These are phyloP conservation scores for Epichloe uncinata DNA, from an alignment of 2,329 filamentous ascomycete genomes.

Conservation along the genomic window DNA sequence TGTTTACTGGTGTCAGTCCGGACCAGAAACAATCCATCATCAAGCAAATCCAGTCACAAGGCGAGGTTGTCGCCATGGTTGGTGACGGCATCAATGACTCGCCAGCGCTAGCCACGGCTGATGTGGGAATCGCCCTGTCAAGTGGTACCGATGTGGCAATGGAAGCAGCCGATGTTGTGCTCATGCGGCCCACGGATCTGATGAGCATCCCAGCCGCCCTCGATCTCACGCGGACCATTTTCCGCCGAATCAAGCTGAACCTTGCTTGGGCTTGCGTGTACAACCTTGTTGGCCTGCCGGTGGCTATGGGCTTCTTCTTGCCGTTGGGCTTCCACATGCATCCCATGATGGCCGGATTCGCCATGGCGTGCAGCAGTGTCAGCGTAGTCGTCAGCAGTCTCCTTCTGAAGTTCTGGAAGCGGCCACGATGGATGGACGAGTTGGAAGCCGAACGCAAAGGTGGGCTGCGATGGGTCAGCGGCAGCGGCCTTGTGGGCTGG, in stretches of 20 bases:
- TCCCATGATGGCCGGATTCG: conserved; percentile 86
- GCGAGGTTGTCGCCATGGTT: conserved; percentile 85
- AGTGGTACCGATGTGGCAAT: conserved; percentile 94
- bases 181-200: conserved; percentile 85
- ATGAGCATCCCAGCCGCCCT: conserved; percentile 87
- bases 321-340: conserved; percentile 80
- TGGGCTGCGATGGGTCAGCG: conserved; percentile 28
- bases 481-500: conserved; percentile 29
- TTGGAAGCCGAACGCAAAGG: conserved; percentile 47
- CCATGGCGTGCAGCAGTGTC: conserved; percentile 85
- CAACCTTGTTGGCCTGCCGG: conserved; percentile 81
- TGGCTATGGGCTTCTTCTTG: conserved; percentile 93
- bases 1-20: conserved; percentile 79
- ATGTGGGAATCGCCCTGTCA: conserved; percentile 85
- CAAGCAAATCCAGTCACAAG: conserved; percentile 56
- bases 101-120: conserved; percentile 80
- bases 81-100: conserved; percentile 98
- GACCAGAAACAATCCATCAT: conserved; percentile 85
- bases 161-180: conserved; percentile 89
- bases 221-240: conserved; percentile 70
- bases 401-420: conserved; percentile 72
- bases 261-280: conserved; percentile 87
- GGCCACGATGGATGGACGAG: conserved; percentile 78
- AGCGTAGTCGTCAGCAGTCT: conserved; percentile 78
- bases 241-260: conserved; percentile 87